Base-by-base conservation (phyloP, 164 flowering plant genomes). In the Echeveria elegans region DNA sequence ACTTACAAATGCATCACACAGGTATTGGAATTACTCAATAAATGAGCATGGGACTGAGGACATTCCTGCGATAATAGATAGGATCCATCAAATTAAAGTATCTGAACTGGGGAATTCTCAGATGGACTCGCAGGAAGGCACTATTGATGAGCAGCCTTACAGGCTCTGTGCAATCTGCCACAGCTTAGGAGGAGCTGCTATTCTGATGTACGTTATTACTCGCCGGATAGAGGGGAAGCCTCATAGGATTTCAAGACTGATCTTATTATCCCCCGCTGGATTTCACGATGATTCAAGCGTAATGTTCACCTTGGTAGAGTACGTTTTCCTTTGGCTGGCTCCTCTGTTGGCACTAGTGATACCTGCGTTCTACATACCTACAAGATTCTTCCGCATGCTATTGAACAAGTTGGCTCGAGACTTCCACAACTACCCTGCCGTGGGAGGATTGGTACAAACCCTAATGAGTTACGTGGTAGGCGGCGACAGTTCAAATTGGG, bases 401-500 rank as follows among this genome's bases (percentile, higher is more conserved):
- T 71, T 94, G 24, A 91, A 94, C 79, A 94, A 94, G 80, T 77
- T 89, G 78, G 99, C 97, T 0, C 85, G 97, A 36, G 99, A 94
- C 73, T 89, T 94, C 74, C 85, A 89, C 68, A 86, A 92, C 74
- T 85, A 89, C 72, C 99, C 99, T 41, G 99, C 99, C 6, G 83
- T 94, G 64, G 99, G 99, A 68, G 99, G 99, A 26, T 77, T 94
- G 68, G 99, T 94, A 61, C 99, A 94, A 76, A 94, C 97, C 28
- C 79, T 94, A 52, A 84, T 94, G 88, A 79, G 97, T 75, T 91
- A 91, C 66, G 82, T 80, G 28, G 86, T 81, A 30, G 99, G 99
- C 59, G 99, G 99, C 14, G 99, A 94, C 74, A 88, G 99, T 76
- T 94, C 99, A 61, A 88, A 94, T 66, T 94, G 99, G 99, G 83